Evolutionary conservation across 2,329 filamentous ascomycete genomes (phyloP).

Genomic region (Penicillium sp.): DNA sequence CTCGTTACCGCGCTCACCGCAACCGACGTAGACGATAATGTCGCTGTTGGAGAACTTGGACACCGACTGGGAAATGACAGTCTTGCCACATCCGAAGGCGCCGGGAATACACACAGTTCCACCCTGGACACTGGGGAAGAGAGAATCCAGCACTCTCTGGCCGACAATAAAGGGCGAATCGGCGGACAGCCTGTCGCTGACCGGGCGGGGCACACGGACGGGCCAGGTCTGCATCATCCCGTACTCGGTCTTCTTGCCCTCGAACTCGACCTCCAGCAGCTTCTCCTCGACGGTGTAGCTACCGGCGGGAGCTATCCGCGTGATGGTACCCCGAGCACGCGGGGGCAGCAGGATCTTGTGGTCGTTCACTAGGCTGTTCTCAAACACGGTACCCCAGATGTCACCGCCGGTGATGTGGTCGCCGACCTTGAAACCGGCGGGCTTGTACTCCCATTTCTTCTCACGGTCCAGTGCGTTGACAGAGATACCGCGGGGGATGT

Average conservation of each 20-base stretch:
- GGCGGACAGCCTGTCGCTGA: slow-evolving; percentile 85
- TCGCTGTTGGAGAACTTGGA: slow-evolving; percentile 99
- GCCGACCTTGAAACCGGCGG: slow-evolving; percentile 78
- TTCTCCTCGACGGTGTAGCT: slow-evolving; percentile 92
- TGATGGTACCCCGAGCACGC: slow-evolving; percentile 85
- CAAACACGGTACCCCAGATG: slow-evolving; percentile 88
- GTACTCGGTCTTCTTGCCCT: slow-evolving; percentile 89
- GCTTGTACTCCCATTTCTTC: slow-evolving; percentile 96
- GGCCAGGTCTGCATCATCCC: slow-evolving; percentile 99
- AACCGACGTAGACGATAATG: slow-evolving; percentile 95
- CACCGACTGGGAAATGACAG: slow-evolving; percentile 95
- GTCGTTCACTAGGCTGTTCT: slow-evolving; percentile 90
- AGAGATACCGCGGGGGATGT: slow-evolving; percentile 91
- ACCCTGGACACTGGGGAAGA: slow-evolving; percentile 94
- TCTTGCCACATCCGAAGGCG: slow-evolving; percentile 98
- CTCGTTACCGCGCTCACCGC: slow-evolving; percentile 92
- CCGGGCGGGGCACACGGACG: slow-evolving; percentile 88
- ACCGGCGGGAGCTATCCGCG: slow-evolving; percentile 80
- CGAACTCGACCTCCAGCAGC: slow-evolving; percentile 92
- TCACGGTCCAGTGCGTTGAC: slow-evolving; percentile 81
- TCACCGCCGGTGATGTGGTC: slow-evolving; percentile 97
- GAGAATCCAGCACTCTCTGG: slow-evolving; percentile 89
- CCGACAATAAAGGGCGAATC: slow-evolving; percentile 91
- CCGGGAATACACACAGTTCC: slow-evolving; percentile 97
- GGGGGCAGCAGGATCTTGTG: slow-evolving; percentile 93